Evolutionary conservation across 345 rosid species (phyloP), one percentile per base, ranked within the genome.

Genomic region (Salix suchowensis): DNA sequence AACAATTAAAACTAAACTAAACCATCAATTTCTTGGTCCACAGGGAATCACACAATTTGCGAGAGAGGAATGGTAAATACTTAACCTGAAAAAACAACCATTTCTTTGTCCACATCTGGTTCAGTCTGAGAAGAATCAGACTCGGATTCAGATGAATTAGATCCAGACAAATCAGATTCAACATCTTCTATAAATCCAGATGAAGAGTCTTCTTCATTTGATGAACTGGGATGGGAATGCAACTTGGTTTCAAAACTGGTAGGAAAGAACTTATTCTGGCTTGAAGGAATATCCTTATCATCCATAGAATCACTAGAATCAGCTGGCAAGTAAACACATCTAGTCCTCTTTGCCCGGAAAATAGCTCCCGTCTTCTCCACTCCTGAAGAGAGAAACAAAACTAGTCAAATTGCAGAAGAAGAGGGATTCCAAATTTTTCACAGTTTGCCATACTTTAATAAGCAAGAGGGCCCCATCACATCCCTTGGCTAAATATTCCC

Each of bases 121-220:
- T 92, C 97, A 78, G 97, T 94, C 82, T 91, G 93, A 42, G 97
- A 92, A 65, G 97, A 90, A 81, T 90, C 97, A 82, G 90, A 84
- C 74, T 88, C 86, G 10, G 87, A 85, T 69, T 82, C 86, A 0
- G 88, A 81, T 74, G 82, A 79, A 64, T 79, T 85, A 37, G 92
- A 87, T 77, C 84, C 94, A 42, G 93, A 84, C 78, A 88, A 86
- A 60, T 82, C 92, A 68, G 87, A 84, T 79, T 84, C 95, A 75
- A 66, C 74, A 77, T 83, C 91, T 80, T 91, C 91, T 87, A 84
- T 65, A 46, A 86, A 84, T 32, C 87, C 90, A 62, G 88, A 87
- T 74, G 87, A 76, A 76, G 76, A 74, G 46, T 81, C 84, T 73
- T 77, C 86, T 82, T 84, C 93, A 78, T 84, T 82, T 67, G 83